Conservation (phyloP, 1,139 yeast genomes). For the Pichia sp. region DNA sequence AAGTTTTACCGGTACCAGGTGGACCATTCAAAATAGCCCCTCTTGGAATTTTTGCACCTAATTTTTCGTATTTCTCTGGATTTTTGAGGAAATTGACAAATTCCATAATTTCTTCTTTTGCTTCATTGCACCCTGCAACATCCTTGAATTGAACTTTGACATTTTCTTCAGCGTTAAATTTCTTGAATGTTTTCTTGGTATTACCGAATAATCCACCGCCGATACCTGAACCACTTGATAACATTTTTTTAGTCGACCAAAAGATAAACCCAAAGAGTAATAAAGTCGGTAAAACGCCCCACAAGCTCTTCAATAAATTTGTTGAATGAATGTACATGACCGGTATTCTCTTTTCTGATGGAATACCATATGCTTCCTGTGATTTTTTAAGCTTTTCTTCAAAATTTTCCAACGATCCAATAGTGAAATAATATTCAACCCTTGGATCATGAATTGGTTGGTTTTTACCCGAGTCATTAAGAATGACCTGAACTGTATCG, state of each 20-base stretch:
- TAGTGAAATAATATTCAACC: constrained; percentile 51
- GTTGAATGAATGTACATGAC: constrained; percentile 56
- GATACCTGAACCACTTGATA: constrained; percentile 41
- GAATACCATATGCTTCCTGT: constrained; percentile 54
- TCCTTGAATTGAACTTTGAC: constrained; percentile 83
- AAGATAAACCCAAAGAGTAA: constrained; percentile 64
- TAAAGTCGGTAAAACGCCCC: constrained; percentile 62
- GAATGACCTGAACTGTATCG: constrained; percentile 54
- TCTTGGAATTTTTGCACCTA: constrained; percentile 96
- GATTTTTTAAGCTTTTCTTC: constrained; percentile 58
- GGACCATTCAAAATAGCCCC: constrained; percentile 98
- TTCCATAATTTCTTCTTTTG: constrained; percentile 97
- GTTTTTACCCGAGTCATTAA: constrained; percentile 47
- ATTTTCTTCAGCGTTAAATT: constrained; percentile 87
- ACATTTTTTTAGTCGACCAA: constrained; percentile 57
- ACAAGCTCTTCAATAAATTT: constrained; percentile 44
- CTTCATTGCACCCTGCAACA: constrained; percentile 96
- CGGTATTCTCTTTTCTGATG: constrained; percentile 55
- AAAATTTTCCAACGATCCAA: constrained; percentile 66
- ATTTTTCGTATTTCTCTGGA: constrained; percentile 79
- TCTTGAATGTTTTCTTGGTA: constrained; percentile 60
- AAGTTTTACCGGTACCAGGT: constrained; percentile 99
- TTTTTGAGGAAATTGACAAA: constrained; percentile 87
- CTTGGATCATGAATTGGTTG: constrained; percentile 23
- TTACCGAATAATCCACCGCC: constrained; percentile 37